Evolutionary conservation across 140 eudicot genomes (phyloP).

Genomic region (Anethum foeniculum): DNA sequence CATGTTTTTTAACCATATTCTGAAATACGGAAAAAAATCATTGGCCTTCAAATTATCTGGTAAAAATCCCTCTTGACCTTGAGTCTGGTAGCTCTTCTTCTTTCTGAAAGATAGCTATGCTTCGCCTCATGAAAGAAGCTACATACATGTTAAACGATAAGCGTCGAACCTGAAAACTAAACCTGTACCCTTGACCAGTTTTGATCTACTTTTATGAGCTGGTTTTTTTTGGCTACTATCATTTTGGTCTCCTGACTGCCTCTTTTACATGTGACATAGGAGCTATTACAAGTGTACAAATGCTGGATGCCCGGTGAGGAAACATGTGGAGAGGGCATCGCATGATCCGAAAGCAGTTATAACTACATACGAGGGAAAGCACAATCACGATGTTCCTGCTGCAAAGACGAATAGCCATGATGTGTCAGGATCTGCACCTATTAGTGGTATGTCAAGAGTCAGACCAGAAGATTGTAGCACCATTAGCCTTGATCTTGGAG

Average conservation of each 20-base stretch:
- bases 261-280: conserved; percentile 36
- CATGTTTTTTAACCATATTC: too few relatives aligned
- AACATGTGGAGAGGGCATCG: conserved; percentile 98
- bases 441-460: conserved; percentile 29
- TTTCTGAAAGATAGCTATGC: too few relatives aligned
- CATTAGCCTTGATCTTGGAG: conserved; percentile 84
- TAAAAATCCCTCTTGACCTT: too few relatives aligned
- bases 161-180: not conserved
- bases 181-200: not conserved
- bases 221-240: not conserved
- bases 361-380: conserved; percentile 95
- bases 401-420: conserved; percentile 58
- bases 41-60: too few relatives aligned
- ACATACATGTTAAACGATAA: too few relatives aligned
- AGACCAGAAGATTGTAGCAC: conserved; percentile 36
- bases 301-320: conserved; percentile 90
- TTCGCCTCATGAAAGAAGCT: too few relatives aligned
- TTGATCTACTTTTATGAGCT: not conserved
- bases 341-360: conserved; percentile 97
- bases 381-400: conserved; percentile 87
- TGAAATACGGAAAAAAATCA: too few relatives aligned
- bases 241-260: not conserved
- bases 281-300: conserved; percentile 96
- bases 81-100: too few relatives aligned
- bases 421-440: conserved; percentile 21